phyloP scores from a whole-genome alignment of 2,329 filamentous ascomycete genomes.

The Sporothrix dimorphospora region DNA sequence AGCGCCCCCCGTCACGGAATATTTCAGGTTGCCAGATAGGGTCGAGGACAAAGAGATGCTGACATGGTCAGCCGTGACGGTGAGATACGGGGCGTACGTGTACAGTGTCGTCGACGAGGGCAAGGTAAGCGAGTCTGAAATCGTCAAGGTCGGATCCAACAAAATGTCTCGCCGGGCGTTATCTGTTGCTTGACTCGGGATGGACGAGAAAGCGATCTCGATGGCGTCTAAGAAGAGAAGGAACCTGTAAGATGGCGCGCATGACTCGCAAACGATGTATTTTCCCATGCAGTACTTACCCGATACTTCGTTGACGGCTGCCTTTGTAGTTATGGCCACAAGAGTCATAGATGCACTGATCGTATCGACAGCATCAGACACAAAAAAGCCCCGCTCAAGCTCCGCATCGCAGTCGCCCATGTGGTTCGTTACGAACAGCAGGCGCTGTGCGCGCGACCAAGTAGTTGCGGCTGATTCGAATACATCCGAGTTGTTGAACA shows the following conservation, averaged over 20 bases:
- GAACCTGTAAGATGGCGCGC: no score
- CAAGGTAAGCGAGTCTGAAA: constrained; percentile 38
- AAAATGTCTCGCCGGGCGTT: constrained; percentile 38
- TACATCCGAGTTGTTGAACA: constrained; percentile 36
- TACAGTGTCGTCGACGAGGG: constrained; percentile 33
- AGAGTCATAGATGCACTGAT: constrained; percentile 39
- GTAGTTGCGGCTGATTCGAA: constrained; percentile 36
- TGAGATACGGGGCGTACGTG: constrained; percentile 39
- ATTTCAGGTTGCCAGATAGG: constrained; percentile 49
- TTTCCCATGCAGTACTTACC: constrained; percentile 37
- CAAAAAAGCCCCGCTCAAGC: constrained; percentile 47
- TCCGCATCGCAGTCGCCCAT: constrained; percentile 46
- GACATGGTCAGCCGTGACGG: constrained; percentile 42
- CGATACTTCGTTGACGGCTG: constrained; percentile 42
- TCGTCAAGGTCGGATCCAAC: constrained; percentile 44
- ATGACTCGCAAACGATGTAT: not conserved
- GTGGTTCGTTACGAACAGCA: constrained; percentile 50
- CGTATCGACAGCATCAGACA: constrained; percentile 39
- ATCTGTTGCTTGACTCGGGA: not conserved
- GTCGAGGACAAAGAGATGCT: constrained; percentile 44
- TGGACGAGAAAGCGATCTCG: constrained; percentile 28
- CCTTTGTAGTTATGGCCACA: constrained; percentile 41
- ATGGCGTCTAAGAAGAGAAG: constrained; percentile 11
- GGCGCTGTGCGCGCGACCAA: constrained; percentile 36
- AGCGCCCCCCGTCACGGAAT: constrained; percentile 42